phyloP scores from a whole-genome alignment of 192 early-diverging fungal genomes.

The Funneliformis mosseae region DNA sequence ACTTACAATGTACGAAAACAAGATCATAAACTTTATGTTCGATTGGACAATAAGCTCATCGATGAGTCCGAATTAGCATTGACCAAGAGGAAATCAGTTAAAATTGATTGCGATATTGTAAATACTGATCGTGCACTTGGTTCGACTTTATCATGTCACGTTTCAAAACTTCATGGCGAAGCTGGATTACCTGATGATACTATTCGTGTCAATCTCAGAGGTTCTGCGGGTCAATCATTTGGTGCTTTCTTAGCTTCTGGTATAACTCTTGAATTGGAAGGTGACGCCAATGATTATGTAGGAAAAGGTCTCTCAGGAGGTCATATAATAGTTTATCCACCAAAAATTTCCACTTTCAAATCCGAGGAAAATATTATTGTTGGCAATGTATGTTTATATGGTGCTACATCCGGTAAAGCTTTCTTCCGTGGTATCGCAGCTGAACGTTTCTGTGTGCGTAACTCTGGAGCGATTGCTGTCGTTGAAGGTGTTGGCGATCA shows the following conservation, averaged over 20 bases:
- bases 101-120: slow-evolving; percentile 67
- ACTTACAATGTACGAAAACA: slow-evolving; percentile 83
- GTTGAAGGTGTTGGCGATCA: slow-evolving; percentile 98
- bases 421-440: slow-evolving; percentile 95
- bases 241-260: slow-evolving; percentile 94
- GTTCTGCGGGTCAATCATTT: slow-evolving; percentile 95
- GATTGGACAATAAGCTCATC: slow-evolving; percentile 87
- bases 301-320: slow-evolving; percentile 98
- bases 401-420: slow-evolving; percentile 89
- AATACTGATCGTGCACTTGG: slow-evolving; percentile 97
- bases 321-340: slow-evolving; percentile 86
- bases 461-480: slow-evolving; percentile 95
- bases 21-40: slow-evolving; percentile 83
- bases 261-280: slow-evolving; percentile 89
- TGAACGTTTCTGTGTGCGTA: slow-evolving; percentile 97
- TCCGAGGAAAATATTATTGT: slow-evolving; percentile 90
- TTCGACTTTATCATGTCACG: slow-evolving; percentile 88
- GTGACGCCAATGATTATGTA: slow-evolving; percentile 99
- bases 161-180: slow-evolving; percentile 79
- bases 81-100: slow-evolving; percentile 55
- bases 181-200: slow-evolving; percentile 84
- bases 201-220: slow-evolving; percentile 81
- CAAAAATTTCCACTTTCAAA: slow-evolving; percentile 75
- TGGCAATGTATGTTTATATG: slow-evolving; percentile 97
- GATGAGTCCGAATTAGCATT: slow-evolving; percentile 79